Conservation (phyloP, 2,329 filamentous ascomycete species). For the Cordyceps fumosorosea region DNA sequence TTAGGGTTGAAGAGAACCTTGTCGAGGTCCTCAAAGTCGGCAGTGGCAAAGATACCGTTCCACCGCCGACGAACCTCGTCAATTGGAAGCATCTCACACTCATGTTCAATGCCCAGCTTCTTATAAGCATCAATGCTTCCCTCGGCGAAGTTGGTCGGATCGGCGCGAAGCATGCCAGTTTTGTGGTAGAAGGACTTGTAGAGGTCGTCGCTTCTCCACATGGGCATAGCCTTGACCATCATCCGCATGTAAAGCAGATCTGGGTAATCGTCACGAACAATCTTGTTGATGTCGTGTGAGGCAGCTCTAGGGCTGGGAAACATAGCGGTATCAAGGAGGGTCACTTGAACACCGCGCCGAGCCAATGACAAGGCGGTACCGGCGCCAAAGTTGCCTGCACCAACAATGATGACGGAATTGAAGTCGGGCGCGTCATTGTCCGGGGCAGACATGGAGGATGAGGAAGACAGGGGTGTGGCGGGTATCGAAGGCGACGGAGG, state of each 20-base stretch:
- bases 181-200: constrained; percentile 49
- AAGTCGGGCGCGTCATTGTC: constrained; percentile 11
- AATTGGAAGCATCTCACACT: constrained; percentile 34
- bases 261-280: constrained; percentile 36
- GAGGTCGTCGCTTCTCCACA: constrained; percentile 38
- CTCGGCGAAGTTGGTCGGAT: constrained; percentile 35
- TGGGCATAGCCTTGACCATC: constrained; percentile 33
- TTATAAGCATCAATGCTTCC: constrained; percentile 35
- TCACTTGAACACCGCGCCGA: constrained; percentile 24
- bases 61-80: constrained; percentile 49
- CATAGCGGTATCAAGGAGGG: constrained; percentile 29
- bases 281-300: constrained; percentile 43
- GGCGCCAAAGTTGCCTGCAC: constrained; percentile 38
- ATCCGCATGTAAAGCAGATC: constrained; percentile 34
- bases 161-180: constrained; percentile 46
- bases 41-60: constrained; percentile 50
- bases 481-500: constrained; percentile 7
- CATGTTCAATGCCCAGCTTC: constrained; percentile 32
- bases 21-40: constrained; percentile 49
- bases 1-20: constrained; percentile 51
- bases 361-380: constrained; percentile 33
- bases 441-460: constrained; percentile 9
- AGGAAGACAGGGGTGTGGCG: constrained; percentile 13
- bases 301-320: constrained; percentile 34
- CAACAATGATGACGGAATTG: constrained; percentile 31